These are phyloP conservation scores for Fagus crenata DNA, from an alignment of 306 rosid species.

Conservation along the genomic window DNA sequence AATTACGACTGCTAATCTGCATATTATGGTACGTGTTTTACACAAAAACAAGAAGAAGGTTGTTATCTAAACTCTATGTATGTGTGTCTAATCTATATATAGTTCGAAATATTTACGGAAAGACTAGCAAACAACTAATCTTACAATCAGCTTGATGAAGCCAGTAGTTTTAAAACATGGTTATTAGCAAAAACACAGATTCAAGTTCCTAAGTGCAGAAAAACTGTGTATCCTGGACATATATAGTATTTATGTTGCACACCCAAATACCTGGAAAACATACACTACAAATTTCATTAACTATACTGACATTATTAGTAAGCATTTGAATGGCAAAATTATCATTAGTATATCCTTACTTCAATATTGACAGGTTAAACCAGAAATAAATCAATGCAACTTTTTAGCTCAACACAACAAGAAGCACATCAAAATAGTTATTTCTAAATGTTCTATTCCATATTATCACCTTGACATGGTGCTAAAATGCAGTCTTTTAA, in stretches of 20 bases:
- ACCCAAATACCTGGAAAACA: neutral
- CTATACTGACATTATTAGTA: neutral
- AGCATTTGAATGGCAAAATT: neutral
- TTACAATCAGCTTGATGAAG: neutral
- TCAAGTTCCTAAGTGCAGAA: neutral
- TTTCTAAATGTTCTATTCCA: neutral
- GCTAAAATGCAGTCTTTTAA: neutral
- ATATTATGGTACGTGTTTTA: neutral
- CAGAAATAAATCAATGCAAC: neutral
- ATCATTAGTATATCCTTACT: neutral
- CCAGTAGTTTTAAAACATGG: neutral
- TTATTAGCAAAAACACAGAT: neutral
- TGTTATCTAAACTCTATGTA: neutral
- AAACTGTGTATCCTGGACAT: neutral
- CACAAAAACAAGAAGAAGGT: neutral
- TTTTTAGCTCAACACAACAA: neutral
- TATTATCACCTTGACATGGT: neutral
- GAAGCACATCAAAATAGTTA: neutral
- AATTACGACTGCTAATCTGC: conserved; percentile 80
- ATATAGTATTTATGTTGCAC: neutral
- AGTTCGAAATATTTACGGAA: neutral
- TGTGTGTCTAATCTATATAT: too few relatives aligned
- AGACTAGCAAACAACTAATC: neutral
- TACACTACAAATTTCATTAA: neutral
- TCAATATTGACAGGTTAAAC: neutral